Evolutionary conservation across 1,139 yeast genomes (phyloP), one percentile per base, ranked within the genome.

Genomic region (Candida tunisiensis): DNA sequence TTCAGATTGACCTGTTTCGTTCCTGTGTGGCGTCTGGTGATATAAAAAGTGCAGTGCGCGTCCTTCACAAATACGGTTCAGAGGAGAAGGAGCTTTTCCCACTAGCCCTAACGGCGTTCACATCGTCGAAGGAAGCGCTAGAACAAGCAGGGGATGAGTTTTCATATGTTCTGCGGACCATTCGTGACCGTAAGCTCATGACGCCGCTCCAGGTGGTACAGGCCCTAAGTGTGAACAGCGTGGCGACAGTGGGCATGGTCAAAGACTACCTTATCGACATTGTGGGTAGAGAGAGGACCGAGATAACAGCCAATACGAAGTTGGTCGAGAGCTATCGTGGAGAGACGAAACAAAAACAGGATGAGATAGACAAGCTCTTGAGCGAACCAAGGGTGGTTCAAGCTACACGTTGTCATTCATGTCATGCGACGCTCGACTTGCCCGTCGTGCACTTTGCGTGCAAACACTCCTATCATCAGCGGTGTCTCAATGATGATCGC

Each of bases 361-460:
- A 51, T 10, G 65, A 69, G 33, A 57, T 85, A 10, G 51, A 65
- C 1, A 69, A 65, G 25, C 49, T 78, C 24, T 41, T 58, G 4
- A 44, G 59, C 2, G 68, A 69, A 25, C 73, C 85, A 2, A 62
- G 69, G 21, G 61, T 72, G 6, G 59, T 83, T 2, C 85, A 78
- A 41, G 69, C 74, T 36, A 63, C 74, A 15, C 62, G 61, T 27
- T 91, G 98, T 47, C 59, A 73, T 12, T 62, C 73, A 6, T 91
- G 98, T 46, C 60, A 68, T 10, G 58, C 66, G 28, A 62, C 69
- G 15, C 54, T 88, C 18, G 93, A 82, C 33, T 62, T 74, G 29
- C 96, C 96, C 0, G 65, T 75, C 6, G 66, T 79, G 1, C 93
- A 80, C 42, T 91, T 85, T 56, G 69, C 73, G 34, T 88, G 98